phyloP scores from a whole-genome alignment of 2,329 filamentous ascomycete genomes.

The Paracoccidioides brasiliensis region DNA sequence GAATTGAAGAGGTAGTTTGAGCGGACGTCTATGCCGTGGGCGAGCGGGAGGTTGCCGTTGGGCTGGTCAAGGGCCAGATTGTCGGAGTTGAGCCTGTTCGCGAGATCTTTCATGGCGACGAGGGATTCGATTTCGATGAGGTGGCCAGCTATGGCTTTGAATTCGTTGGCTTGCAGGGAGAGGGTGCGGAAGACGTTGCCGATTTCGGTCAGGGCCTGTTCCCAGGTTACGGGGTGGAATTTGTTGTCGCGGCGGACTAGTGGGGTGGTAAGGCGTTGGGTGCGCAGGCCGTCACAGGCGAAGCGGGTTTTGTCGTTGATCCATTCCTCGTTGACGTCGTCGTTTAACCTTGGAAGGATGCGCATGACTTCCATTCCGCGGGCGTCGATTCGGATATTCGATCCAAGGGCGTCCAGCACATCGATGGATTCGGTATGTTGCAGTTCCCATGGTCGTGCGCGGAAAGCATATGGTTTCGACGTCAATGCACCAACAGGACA shows the following conservation, averaged over 20 bases:
- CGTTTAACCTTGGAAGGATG: constrained; percentile 80
- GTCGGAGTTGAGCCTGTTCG: constrained; percentile 91
- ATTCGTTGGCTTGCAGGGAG: constrained; percentile 78
- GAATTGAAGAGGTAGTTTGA: constrained; percentile 98
- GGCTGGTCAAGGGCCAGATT: constrained; percentile 90
- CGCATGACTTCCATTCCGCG: constrained; percentile 94
- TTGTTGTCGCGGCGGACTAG: constrained; percentile 77
- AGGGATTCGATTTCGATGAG: constrained; percentile 85
- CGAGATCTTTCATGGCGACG: constrained; percentile 92
- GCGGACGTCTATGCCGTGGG: constrained; percentile 85
- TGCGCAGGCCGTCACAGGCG: constrained; percentile 91
- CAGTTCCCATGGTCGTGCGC: constrained; percentile 90
- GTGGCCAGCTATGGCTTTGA: constrained; percentile 88
- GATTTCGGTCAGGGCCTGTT: constrained; percentile 85
- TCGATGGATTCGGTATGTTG: constrained; percentile 94
- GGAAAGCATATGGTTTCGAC: constrained; percentile 96
- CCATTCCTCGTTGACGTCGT: constrained; percentile 99
- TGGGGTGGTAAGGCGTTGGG: constrained; percentile 85
- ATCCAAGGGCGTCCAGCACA: constrained; percentile 82
- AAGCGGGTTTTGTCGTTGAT: constrained; percentile 98
- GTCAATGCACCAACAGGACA: constrained; percentile 94
- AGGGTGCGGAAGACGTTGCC: constrained; percentile 65
- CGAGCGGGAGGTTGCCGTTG: constrained; percentile 65
- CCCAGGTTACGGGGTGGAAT: constrained; percentile 88
- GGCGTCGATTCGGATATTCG: constrained; percentile 86